Evolutionary conservation across 331 rosid species (phyloP).

Genomic region (Stylosanthes scabra): DNA sequence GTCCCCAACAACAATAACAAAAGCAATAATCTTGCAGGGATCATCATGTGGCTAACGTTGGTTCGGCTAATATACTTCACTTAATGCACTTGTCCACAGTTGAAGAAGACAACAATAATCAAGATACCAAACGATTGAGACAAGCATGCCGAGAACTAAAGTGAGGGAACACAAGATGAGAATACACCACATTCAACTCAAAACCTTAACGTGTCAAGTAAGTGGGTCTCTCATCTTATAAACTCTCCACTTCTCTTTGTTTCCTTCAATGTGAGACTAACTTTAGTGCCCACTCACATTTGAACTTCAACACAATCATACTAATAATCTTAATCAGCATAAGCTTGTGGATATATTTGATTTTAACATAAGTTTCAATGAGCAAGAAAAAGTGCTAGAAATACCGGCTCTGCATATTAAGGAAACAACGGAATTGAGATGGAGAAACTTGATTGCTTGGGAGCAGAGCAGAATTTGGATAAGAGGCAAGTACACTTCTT

Average conservation of each 20-base stretch:
- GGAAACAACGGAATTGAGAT: slow-evolving; percentile 36
- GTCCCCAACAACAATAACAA: background rate
- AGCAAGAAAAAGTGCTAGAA: background rate
- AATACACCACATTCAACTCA: too few species aligned
- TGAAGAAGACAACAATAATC: background rate
- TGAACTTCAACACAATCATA: too few species aligned
- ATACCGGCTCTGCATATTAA: slow-evolving; percentile 29
- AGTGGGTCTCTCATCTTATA: too few species aligned
- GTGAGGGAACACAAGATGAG: too few species aligned
- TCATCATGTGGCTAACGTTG: too few species aligned
- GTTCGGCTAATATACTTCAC: slow-evolving; percentile 40
- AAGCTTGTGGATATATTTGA: background rate
- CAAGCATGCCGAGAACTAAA: slow-evolving; percentile 3
- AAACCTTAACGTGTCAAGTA: too few species aligned
- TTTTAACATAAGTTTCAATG: slow-evolving; percentile 18
- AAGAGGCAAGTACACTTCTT: slow-evolving; percentile 35
- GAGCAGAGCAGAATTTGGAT: slow-evolving; percentile 41
- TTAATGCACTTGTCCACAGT: slow-evolving; percentile 39
- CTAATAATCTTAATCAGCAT: too few species aligned
- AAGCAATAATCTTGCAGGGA: too few species aligned
- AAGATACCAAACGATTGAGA: background rate
- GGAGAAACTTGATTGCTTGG: slow-evolving; percentile 55
- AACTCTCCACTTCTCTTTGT: too few species aligned
- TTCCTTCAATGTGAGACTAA: too few species aligned
- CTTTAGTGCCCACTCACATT: too few species aligned